Base-by-base conservation (phyloP, 2,329 filamentous ascomycete species). In the Rhynchosporium secalis region DNA sequence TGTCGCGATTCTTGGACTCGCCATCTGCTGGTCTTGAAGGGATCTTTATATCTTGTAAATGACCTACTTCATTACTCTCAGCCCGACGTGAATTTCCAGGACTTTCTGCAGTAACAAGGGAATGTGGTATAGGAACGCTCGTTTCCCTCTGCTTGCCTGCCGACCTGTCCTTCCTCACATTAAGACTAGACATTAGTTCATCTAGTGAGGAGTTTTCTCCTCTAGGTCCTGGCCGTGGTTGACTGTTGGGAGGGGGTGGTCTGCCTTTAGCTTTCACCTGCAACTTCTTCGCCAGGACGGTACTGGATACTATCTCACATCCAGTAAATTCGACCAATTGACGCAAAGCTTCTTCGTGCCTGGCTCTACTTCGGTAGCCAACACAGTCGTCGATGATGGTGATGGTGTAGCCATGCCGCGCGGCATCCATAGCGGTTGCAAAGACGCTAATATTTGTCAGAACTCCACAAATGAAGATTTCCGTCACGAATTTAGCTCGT, bases 361-460 rank as follows among this genome's bases (percentile, higher is more conserved):
- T 85, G 20, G 79, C 75, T 62, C 86, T 84, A 69, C 81, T 86
- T 52, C 91, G 86, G 72, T 88, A 96, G 10, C 92, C 93, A 60
- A 96, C 86, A 74, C 93, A 97, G 74, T 98, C 92, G 58, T 95
- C 88, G 45, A 98, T 79, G 12, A 98, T 79, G 4, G 90, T 95
- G 71, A 97, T 91, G n/a, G 86, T 81, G 71, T 96, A 87, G 4
- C 93, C 95, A 75, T 97, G 90, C 26, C 89, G 85, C 1, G 91
- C 93, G 10, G 94, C 95, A 72, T 97, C 95, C 66, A 96, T 81
- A 3, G 92, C 92, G 0, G 94, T 97, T 7, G 95, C 94, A 73
- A 95, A 92, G 52, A 98, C 87, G 38, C 92, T 93, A 41, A 96
- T 80, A 71, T 98, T 97, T 48, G 89, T 91, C 55, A 96, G 82